Evolutionary conservation across 2,329 filamentous ascomycete genomes (phyloP).

Genomic region (Graphilbum ipis-grandicollis): DNA sequence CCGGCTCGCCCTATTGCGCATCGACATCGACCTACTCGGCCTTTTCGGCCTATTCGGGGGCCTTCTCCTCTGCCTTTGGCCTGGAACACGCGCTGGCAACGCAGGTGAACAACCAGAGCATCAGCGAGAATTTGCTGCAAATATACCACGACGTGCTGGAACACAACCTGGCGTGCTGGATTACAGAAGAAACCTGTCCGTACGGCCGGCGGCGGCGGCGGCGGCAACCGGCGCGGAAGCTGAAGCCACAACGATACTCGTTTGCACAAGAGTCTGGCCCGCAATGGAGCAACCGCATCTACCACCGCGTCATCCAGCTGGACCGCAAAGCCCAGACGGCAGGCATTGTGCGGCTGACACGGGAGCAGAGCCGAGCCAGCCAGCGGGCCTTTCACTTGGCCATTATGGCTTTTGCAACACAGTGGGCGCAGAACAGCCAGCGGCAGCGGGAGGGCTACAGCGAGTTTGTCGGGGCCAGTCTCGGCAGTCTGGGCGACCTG

Average conservation of each 20-base stretch:
- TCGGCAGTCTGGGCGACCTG: too few species aligned
- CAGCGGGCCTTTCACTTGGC: slow-evolving; percentile 27
- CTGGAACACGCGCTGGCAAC: slow-evolving; percentile 10
- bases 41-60: not conserved
- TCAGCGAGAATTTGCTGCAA: slow-evolving; percentile 25
- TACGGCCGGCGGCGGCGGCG: slow-evolving; percentile 15
- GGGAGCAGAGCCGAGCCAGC: slow-evolving; percentile 23
- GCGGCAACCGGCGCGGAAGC: not conserved
- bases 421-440: slow-evolving; percentile 25
- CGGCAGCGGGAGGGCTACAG: slow-evolving; percentile 11
- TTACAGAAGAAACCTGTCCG: slow-evolving; percentile 34
- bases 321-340: slow-evolving; percentile 24
- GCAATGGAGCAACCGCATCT: slow-evolving; percentile 30
- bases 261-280: slow-evolving; percentile 14
- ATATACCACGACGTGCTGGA: slow-evolving; percentile 38
- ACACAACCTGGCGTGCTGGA: slow-evolving; percentile 33
- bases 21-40: not conserved
- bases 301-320: slow-evolving; percentile 27
- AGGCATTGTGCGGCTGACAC: slow-evolving; percentile 22
- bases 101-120: slow-evolving; percentile 16
- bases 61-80: not conserved
- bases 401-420: slow-evolving; percentile 34
- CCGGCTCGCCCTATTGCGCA: not conserved
- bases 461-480: too few species aligned
- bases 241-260: not conserved